A percentile compares a stretch with the other conserved stretches of the same genome.
Conservation (phyloP, 1,284 basidiomycete genomes). For the Omphalotus olearius region DNA sequence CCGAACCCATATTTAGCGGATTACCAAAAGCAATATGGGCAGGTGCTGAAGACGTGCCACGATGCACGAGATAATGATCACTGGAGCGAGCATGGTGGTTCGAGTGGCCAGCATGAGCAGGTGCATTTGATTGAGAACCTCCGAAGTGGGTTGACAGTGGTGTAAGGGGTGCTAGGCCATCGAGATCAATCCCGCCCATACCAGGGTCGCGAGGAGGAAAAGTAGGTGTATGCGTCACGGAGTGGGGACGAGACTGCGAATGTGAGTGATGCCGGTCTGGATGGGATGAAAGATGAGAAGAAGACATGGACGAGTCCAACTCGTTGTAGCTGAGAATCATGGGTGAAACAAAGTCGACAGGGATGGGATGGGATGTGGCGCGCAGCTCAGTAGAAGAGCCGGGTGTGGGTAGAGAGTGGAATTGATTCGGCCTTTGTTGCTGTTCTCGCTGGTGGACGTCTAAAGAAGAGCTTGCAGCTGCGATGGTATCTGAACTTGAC, state of each 20-base stretch:
- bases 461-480: not conserved
- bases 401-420: slow-evolving; percentile 60
- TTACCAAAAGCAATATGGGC: slow-evolving; percentile 53
- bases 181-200: slow-evolving; percentile 10
- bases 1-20: slow-evolving; percentile 12
- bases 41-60: slow-evolving; percentile 53
- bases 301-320: slow-evolving; percentile 20
- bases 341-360: slow-evolving; percentile 58
- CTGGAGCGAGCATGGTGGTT: slow-evolving; percentile 17
- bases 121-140: slow-evolving; percentile 15
- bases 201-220: slow-evolving; percentile 18
- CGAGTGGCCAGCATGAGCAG: slow-evolving; percentile 18
- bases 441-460: slow-evolving; percentile 3
- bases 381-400: slow-evolving; percentile 64
- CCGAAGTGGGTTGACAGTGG: slow-evolving; percentile 1
- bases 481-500: slow-evolving; percentile 8
- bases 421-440: slow-evolving; percentile 1
- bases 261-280: slow-evolving; percentile 1
- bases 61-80: slow-evolving; percentile 28
- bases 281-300: slow-evolving; percentile 6
- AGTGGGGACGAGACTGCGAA: slow-evolving; percentile 4
- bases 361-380: slow-evolving; percentile 45
- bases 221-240: slow-evolving; percentile 12
- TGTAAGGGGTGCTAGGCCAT: slow-evolving; percentile 2
- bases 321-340: slow-evolving; percentile 45